Percentiles rank a stretch among this genome's conserved stretches.
Evolutionary conservation across 208 protist genomes (phyloP).

Genomic region (Trypanosomatidae sp.): DNA sequence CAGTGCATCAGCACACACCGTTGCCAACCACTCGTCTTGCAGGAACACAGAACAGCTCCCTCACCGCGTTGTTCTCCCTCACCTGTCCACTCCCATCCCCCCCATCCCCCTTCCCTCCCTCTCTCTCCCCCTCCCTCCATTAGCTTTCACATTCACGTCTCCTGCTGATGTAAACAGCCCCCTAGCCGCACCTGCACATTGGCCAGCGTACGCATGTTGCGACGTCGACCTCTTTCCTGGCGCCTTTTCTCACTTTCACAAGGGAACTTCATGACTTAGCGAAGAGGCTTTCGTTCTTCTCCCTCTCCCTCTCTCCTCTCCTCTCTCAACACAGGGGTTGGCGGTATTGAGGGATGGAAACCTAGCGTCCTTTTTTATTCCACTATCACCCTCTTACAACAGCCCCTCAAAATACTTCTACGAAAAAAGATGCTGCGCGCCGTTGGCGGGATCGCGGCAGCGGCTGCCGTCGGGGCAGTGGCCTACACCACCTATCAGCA

Average conservation of each 20-base stretch:
- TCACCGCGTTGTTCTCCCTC: background rate
- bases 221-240: background rate
- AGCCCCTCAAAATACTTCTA: background rate
- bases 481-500: slow-evolving; percentile 31
- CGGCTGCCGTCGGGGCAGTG: slow-evolving; percentile 18
- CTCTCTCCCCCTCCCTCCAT: background rate
- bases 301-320: background rate
- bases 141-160: background rate
- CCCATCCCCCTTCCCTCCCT: background rate
- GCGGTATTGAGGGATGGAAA: background rate
- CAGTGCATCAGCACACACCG: background rate
- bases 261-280: background rate
- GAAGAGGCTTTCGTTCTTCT: background rate
- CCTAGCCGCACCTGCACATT: background rate
- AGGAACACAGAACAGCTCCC: background rate
- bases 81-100: background rate
- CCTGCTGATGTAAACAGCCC: background rate
- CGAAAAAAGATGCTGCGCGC: slow-evolving; percentile 16
- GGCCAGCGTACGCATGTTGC: background rate
- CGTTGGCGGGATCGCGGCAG: slow-evolving; percentile 19
- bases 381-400: background rate
- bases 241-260: background rate
- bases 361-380: background rate
- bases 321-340: too few relatives aligned
- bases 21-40: background rate